Conservation (phyloP, 257 asterid species). For the Lantana camara region DNA sequence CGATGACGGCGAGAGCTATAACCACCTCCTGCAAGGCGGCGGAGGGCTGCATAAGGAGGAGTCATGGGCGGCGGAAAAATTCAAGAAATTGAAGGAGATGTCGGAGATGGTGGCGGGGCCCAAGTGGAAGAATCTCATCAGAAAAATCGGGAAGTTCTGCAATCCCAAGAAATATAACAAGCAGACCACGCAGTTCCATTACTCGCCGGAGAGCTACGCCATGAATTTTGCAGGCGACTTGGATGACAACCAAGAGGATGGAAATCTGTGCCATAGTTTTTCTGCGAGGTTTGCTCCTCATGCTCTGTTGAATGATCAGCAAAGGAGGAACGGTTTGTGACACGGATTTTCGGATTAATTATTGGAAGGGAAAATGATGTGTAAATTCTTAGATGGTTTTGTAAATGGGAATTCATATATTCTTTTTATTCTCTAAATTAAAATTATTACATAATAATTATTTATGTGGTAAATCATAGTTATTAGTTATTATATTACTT, state of each 20-base stretch:
- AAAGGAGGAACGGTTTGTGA: slow-evolving; percentile 34
- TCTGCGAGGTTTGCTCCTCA: slow-evolving; percentile 57
- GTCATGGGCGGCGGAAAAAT: slow-evolving; percentile 31
- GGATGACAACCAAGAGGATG: slow-evolving; percentile 42
- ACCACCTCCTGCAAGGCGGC: slow-evolving; percentile 24
- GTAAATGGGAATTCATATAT: no score
- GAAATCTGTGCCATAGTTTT: slow-evolving; percentile 40
- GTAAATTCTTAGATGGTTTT: no score
- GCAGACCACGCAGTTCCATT: slow-evolving; percentile 39
- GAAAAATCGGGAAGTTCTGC: slow-evolving; percentile 42
- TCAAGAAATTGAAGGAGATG: slow-evolving; percentile 44
- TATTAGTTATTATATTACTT: no score
- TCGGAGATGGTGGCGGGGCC: slow-evolving; percentile 60
- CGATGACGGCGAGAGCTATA: slow-evolving; percentile 26
- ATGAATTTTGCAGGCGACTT: slow-evolving; percentile 55
- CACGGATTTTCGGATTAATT: not conserved
- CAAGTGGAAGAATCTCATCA: slow-evolving; percentile 51
- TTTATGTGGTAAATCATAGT: no score
- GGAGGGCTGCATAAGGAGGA: slow-evolving; percentile 30
- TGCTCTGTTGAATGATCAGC: slow-evolving; percentile 33
- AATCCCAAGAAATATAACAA: slow-evolving; percentile 22
- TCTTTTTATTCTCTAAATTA: no score
- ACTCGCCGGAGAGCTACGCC: slow-evolving; percentile 72
- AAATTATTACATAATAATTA: no score
- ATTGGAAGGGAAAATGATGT: not conserved